Percentiles rank a stretch among this genome's conserved stretches.
These are phyloP conservation scores for Curvularia sp. DNA, from an alignment of 2,329 filamentous ascomycete genomes.

Conservation along the genomic window DNA sequence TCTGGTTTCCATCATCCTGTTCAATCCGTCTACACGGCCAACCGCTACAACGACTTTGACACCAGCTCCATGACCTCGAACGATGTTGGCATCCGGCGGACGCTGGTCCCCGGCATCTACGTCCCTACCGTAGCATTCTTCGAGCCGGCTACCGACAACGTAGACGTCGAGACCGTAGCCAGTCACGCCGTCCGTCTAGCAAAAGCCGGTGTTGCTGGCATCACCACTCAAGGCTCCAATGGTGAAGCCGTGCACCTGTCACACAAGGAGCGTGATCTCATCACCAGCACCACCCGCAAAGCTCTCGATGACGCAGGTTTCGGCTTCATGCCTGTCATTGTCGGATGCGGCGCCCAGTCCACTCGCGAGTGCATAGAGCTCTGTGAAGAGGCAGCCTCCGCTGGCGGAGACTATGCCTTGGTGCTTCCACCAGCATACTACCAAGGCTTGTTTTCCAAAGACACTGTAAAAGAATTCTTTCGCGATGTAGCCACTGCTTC, in stretches of 20 bases:
- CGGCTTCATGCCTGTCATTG: constrained; percentile 72
- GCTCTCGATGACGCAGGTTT: constrained; percentile 73
- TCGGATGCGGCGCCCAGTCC: constrained; percentile 76
- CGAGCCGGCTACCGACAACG: constrained; percentile 50
- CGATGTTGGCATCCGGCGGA: constrained; percentile 45
- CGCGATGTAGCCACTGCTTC: constrained; percentile 67
- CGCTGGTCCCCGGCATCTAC: constrained; percentile 53
- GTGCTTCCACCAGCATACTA: constrained; percentile 82
- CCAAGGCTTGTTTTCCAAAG: constrained; percentile 68
- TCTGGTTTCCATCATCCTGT: constrained; percentile 45
- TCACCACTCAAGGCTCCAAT: constrained; percentile 82
- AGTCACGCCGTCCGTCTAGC: constrained; percentile 71
- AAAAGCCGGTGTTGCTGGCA: constrained; percentile 72
- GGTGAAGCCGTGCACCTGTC: constrained; percentile 82
- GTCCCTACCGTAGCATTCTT: constrained; percentile 57
- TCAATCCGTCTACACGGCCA: constrained; percentile 46
- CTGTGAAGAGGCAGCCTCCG: constrained; percentile 71
- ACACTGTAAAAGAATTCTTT: constrained; percentile 70
- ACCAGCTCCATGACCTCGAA: constrained; percentile 48
- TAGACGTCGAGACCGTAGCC: constrained; percentile 52
- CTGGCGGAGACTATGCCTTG: constrained; percentile 77
- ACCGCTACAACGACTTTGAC: constrained; percentile 48
- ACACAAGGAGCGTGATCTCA: constrained; percentile 70
- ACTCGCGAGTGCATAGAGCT: constrained; percentile 74
- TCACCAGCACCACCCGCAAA: constrained; percentile 73